These are phyloP conservation scores for Cryoendolithus antarcticus DNA, from an alignment of 2,329 filamentous ascomycete genomes.

Conservation along the genomic window DNA sequence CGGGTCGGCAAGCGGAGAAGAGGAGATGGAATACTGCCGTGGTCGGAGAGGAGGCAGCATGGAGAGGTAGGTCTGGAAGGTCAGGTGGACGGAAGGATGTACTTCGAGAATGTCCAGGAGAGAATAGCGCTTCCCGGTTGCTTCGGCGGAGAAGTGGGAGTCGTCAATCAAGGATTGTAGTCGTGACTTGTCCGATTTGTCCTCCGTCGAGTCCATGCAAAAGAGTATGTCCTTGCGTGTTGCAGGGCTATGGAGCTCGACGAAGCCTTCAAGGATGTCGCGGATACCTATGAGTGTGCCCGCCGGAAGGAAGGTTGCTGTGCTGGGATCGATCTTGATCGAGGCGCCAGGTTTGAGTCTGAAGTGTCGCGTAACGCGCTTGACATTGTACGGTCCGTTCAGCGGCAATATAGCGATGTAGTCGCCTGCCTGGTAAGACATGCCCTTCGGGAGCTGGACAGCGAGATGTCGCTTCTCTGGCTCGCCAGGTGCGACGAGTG, in stretches of 20 bases:
- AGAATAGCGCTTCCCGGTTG: not conserved
- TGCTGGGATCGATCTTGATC: slow-evolving; percentile 27
- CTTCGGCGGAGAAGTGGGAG: not conserved
- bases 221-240: slow-evolving; percentile 27
- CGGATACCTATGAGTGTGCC: slow-evolving; percentile 46
- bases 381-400: slow-evolving; percentile 49
- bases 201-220: slow-evolving; percentile 7
- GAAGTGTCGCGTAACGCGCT: slow-evolving; percentile 51
- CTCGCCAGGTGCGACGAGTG: slow-evolving; percentile 38
- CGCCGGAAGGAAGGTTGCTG: slow-evolving; percentile 54
- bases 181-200: not conserved
- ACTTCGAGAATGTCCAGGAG: slow-evolving; percentile 56
- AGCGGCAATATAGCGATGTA: slow-evolving; percentile 34
- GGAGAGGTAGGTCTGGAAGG: slow-evolving; percentile 52
- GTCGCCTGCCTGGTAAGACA: slow-evolving; percentile 52
- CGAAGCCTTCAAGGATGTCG: slow-evolving; percentile 53
- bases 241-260: slow-evolving; percentile 58
- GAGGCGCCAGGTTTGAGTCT: slow-evolving; percentile 53
- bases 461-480: slow-evolving; percentile 45
- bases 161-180: not conserved
- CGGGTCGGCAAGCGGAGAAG: slow-evolving; percentile 25
- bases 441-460: slow-evolving; percentile 29
- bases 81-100: slow-evolving; percentile 44
- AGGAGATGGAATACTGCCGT: slow-evolving; percentile 14
- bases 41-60: slow-evolving; percentile 61